phyloP scores from a whole-genome alignment of 176 grass and related monocot species.

The Aegilops bicornis region DNA sequence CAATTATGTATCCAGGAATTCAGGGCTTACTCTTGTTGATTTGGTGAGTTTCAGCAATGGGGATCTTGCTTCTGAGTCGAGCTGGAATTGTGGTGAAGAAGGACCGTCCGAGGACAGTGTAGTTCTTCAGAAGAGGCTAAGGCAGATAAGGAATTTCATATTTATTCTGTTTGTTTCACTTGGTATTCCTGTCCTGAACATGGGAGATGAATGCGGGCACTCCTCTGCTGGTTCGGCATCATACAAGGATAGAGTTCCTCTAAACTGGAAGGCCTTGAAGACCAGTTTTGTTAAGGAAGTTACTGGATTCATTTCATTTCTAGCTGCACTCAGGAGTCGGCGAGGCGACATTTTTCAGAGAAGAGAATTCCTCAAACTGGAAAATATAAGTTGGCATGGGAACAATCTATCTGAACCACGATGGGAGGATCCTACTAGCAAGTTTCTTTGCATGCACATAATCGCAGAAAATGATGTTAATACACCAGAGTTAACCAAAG shows the following conservation, averaged over 20 bases:
- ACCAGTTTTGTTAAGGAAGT: conserved; percentile 70
- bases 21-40: conserved; percentile 82
- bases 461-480: conserved; percentile 48
- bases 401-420: conserved; percentile 57
- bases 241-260: conserved; percentile 59
- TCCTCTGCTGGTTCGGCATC: conserved; percentile 65
- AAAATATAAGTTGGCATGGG: conserved; percentile 87
- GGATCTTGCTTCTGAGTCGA: conserved; percentile 63
- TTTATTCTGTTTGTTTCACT: conserved; percentile 85
- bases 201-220: conserved; percentile 85
- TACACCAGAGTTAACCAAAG: conserved; percentile 26
- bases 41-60: conserved; percentile 74
- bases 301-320: conserved; percentile 73
- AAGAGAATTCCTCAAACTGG: conserved; percentile 72
- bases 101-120: conserved; percentile 52
- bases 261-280: conserved; percentile 69
- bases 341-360: conserved; percentile 73
- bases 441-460: conserved; percentile 67
- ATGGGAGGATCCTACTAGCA: conserved; percentile 65
- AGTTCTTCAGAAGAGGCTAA: conserved; percentile 77
- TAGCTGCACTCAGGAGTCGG: conserved; percentile 61
- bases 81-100: conserved; percentile 96
- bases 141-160: conserved; percentile 82
- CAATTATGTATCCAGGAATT: conserved; percentile 86
- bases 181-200: conserved; percentile 81